phyloP scores from a whole-genome alignment of 345 rosid genomes.

The Atalantia buxifolia region DNA sequence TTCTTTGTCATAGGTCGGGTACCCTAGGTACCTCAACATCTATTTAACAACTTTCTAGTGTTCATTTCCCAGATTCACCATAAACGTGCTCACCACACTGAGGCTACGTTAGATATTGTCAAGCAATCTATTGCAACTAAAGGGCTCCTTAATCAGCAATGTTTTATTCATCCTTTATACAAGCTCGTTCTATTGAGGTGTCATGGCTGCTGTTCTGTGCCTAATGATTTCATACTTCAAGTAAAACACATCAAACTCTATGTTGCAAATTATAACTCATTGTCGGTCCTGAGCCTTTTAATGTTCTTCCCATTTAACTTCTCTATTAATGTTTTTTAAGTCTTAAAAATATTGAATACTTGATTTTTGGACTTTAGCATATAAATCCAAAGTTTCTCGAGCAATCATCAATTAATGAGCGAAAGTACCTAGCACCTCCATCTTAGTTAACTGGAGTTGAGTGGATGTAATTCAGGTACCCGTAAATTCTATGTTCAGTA shows the following conservation, averaged over 20 bases:
- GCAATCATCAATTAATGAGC: background rate
- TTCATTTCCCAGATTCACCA: no score
- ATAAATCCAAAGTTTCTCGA: background rate
- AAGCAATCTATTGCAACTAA: background rate
- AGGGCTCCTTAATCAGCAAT: accelerated
- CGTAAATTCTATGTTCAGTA: no score
- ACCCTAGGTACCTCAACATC: no score
- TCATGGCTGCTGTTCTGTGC: background rate
- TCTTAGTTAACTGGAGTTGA: no score
- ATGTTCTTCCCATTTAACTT: background rate
- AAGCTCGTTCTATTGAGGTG: background rate
- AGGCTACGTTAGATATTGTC: background rate
- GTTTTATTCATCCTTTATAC: background rate
- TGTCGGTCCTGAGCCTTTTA: background rate
- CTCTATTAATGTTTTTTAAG: background rate
- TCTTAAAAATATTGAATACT: background rate
- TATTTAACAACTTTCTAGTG: no score
- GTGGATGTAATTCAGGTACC: conserved; percentile 10
- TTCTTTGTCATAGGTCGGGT: no score
- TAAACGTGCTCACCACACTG: no score
- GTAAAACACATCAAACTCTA: background rate
- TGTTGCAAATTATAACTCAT: background rate
- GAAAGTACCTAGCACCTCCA: no score
- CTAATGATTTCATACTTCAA: background rate
- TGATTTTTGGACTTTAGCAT: background rate